Base-by-base conservation (phyloP, 2,329 filamentous ascomycete species). In the Elsinoe batatas region DNA sequence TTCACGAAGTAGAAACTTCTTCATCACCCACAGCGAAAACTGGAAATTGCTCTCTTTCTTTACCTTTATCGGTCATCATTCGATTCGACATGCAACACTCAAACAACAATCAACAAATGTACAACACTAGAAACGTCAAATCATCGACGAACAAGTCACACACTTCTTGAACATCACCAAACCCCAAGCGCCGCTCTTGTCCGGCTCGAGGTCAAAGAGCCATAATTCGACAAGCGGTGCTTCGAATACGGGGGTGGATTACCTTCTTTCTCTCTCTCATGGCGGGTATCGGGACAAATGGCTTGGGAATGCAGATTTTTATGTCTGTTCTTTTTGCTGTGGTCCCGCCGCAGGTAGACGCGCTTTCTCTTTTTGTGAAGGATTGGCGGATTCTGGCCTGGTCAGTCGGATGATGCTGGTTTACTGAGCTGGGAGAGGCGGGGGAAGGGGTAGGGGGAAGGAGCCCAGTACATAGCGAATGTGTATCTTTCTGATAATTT, bases 71-170 rank as follows among this genome's bases (percentile, higher is more conserved):
- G 26, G 26, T 30, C 26, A 5, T 30, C 26, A 15, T 35, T 51
- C 33, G n/a, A 22, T 38, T 51, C 47, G 47, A 50, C 46, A 35
- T 50, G 26, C 26, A 30, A 30, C 5, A 30, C 26, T 30, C 26
- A 30, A 30, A 30, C 26, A 30, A 30, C 46, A 50, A 42, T 42
- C 38, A 44, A 17, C 38, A 33, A 43, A 35, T 55, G 53, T 55
- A 55, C 40, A 55, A 55, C 53, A 55, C 13, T 32, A 43, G 51
- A 54, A 54, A 35, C 13, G 38, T 42, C 38, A 1, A 15, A 42
- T 8, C 38, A 42, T 3, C 38, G 26, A 30, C 26, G 26, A 30
- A 30, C 26, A 30, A 30, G 26, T 8, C 26, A 3, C 26, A 30
- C 26, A 30, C 26, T 30, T 30, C 26, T 30, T 30, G 26, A 30